phyloP scores from a whole-genome alignment of 2,329 filamentous ascomycete species.

The Arthrobotrys pseudoclavata region DNA sequence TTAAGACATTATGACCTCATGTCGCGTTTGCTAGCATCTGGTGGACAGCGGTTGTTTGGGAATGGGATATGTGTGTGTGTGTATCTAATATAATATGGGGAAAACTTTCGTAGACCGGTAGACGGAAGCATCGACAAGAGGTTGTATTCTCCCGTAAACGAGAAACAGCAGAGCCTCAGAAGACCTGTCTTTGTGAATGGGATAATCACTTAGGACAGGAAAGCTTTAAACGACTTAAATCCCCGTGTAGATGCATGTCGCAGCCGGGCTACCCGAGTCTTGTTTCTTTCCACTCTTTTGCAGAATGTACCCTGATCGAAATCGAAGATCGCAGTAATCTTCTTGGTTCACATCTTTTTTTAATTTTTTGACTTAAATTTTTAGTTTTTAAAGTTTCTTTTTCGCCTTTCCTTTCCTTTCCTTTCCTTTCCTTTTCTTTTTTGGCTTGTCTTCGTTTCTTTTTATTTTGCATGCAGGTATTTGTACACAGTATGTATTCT shows the following conservation, averaged over 20 bases:
- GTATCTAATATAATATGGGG: slow-evolving; percentile 26
- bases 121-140: slow-evolving; percentile 28
- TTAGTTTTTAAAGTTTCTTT: not conserved
- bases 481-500: not conserved
- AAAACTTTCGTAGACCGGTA: slow-evolving; percentile 38
- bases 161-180: slow-evolving; percentile 55
- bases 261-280: slow-evolving; percentile 55
- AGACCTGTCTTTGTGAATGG: slow-evolving; percentile 23
- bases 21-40: slow-evolving; percentile 19
- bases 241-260: slow-evolving; percentile 42
- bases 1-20: slow-evolving; percentile 45
- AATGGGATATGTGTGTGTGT: slow-evolving; percentile 13
- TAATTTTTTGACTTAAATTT: not conserved
- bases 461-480: slow-evolving; percentile 15
- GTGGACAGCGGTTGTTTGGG: slow-evolving; percentile 25
- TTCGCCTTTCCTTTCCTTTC: not conserved
- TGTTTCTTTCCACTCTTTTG: slow-evolving; percentile 23
- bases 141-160: slow-evolving; percentile 58
- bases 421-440: slow-evolving; percentile 1
- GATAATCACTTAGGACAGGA: slow-evolving; percentile 34
- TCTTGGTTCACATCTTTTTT: slow-evolving; percentile 6
- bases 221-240: slow-evolving; percentile 15
- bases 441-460: slow-evolving; percentile 3
- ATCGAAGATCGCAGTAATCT: slow-evolving; percentile 20
- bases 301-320: slow-evolving; percentile 15